phyloP scores from a whole-genome alignment of 176 grass and related monocot species.

The Oryza meyeriana region DNA sequence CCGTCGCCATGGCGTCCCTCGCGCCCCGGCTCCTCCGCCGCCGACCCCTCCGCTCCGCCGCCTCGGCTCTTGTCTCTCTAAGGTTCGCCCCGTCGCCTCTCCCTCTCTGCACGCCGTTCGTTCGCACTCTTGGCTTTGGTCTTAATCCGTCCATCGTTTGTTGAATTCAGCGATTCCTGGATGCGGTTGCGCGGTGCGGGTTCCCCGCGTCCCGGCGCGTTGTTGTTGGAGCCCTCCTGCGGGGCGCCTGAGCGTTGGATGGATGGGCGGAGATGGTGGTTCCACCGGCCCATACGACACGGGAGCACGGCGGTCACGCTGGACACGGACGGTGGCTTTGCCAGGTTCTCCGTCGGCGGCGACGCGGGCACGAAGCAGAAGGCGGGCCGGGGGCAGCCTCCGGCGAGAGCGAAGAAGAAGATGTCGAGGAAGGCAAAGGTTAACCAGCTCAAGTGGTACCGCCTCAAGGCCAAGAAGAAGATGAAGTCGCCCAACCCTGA shows the following conservation, averaged over 20 bases:
- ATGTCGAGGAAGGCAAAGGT: constrained; percentile 76
- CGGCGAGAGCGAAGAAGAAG: constrained; percentile 35
- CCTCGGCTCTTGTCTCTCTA: not conserved
- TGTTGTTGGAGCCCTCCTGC: not conserved
- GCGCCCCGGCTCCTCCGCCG: constrained; percentile 3
- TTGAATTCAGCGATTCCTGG: constrained; percentile 23
- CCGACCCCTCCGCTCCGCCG: not conserved
- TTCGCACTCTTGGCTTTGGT: not conserved
- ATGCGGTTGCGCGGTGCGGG: not conserved
- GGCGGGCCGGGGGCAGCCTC: not conserved
- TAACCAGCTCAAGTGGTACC: constrained; percentile 76
- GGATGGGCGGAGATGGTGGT: not conserved
- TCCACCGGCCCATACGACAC: constrained; percentile 22
- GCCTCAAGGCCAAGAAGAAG: constrained; percentile 81
- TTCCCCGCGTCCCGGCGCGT: not conserved
- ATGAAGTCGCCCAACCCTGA: constrained; percentile 78
- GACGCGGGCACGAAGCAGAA: not conserved
- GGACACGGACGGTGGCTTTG: constrained; percentile 41
- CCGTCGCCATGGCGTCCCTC: constrained; percentile 32
- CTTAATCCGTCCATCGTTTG: not conserved
- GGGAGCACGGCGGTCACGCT: constrained; percentile 41
- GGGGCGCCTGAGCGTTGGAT: not conserved
- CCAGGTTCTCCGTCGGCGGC: constrained; percentile 38
- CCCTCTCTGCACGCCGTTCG: not conserved
- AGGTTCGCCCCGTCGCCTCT: not conserved